phyloP scores from a whole-genome alignment of 208 protist species.

The Angomonas deanei region DNA sequence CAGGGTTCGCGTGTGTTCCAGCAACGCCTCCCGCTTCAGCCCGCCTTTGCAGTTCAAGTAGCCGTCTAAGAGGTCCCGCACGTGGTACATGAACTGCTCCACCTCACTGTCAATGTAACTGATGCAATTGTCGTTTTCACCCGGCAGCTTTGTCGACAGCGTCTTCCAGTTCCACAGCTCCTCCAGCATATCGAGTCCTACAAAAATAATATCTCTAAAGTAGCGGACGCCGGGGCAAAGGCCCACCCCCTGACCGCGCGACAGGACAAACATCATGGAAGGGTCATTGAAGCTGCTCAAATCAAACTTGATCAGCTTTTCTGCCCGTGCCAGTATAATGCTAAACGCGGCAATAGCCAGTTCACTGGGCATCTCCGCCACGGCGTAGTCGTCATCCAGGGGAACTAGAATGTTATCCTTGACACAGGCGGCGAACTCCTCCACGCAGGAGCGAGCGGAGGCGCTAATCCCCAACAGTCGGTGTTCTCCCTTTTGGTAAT shows the following conservation, averaged over 20 bases:
- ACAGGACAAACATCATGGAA: conserved; percentile 60
- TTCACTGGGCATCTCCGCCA: conserved; percentile 59
- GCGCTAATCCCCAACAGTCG: conserved; percentile 46
- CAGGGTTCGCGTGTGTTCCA: conserved; percentile 26
- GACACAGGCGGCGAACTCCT: conserved; percentile 50
- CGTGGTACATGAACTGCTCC: conserved; percentile 44
- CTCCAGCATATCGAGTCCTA: conserved; percentile 68
- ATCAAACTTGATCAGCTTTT: conserved; percentile 46
- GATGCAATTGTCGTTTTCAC: conserved; percentile 57
- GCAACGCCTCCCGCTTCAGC: conserved; percentile 36
- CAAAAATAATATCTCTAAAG: conserved; percentile 75
- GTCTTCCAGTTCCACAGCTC: conserved; percentile 80
- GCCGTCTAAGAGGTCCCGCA: conserved; percentile 59
- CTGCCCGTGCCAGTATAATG: conserved; percentile 41
- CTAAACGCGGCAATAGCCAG: conserved; percentile 52
- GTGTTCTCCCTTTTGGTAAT: conserved; percentile 78
- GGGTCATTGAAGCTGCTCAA: conserved; percentile 34
- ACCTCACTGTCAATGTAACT: conserved; percentile 63
- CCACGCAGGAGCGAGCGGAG: conserved; percentile 25
- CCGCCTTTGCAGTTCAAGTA: conserved; percentile 56
- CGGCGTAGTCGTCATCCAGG: conserved; percentile 71
- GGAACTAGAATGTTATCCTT: conserved; percentile 48
- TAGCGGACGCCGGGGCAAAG: conserved; percentile 36
- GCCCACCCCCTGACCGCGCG: conserved; percentile 57
- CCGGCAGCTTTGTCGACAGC: conserved; percentile 38